phyloP scores from a whole-genome alignment of 2,329 filamentous ascomycete genomes.

The Oidium heveae region DNA sequence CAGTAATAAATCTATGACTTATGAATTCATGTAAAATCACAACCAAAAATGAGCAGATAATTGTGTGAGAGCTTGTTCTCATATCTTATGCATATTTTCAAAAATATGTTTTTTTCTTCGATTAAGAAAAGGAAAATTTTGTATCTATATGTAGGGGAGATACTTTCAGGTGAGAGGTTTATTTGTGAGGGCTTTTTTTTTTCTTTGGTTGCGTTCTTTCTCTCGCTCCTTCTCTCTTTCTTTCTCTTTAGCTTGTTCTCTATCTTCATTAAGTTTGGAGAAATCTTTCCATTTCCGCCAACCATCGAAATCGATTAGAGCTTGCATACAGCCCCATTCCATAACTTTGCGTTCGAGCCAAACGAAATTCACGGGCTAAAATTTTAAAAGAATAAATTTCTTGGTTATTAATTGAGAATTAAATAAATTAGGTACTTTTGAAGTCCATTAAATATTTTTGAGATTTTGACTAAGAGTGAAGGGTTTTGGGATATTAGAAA shows the following conservation, averaged over 20 bases:
- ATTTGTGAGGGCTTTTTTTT: slow-evolving; percentile 1
- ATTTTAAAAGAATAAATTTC: background rate
- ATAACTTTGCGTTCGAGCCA: slow-evolving; percentile 96
- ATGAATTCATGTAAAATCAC: no score
- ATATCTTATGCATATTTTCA: no score
- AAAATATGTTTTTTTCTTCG: no score
- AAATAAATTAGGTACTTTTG: no score
- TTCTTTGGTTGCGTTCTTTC: slow-evolving; percentile 10
- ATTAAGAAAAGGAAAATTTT: no score
- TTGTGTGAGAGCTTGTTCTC: no score
- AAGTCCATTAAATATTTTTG: no score
- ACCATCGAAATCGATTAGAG: slow-evolving; percentile 90
- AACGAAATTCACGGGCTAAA: slow-evolving; percentile 79
- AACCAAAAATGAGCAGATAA: no score
- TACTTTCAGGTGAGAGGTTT: no score
- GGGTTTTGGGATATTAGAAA: background rate
- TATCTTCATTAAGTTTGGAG: slow-evolving; percentile 13
- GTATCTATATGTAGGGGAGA: no score
- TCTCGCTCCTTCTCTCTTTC: slow-evolving; percentile 2
- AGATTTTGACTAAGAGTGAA: background rate
- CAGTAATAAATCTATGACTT: no score
- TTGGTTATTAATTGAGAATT: slow-evolving; percentile 1
- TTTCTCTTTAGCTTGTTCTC: slow-evolving; percentile 4
- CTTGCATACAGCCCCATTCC: slow-evolving; percentile 99
- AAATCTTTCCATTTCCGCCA: slow-evolving; percentile 96